These are phyloP conservation scores for Epichloe amarillans DNA, from an alignment of 2,329 filamentous ascomycete species.

Conservation along the genomic window DNA sequence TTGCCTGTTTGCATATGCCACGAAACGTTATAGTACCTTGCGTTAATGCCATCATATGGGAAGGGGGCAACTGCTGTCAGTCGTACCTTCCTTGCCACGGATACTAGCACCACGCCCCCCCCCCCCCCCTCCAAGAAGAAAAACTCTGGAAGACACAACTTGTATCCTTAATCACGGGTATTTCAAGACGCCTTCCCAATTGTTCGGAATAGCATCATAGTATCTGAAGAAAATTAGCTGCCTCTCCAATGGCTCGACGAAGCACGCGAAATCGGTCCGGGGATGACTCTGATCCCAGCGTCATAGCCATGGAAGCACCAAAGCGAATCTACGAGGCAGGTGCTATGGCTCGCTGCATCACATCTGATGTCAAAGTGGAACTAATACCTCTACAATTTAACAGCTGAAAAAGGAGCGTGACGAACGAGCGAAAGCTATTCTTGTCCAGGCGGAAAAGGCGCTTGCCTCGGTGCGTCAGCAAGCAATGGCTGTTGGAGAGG, in stretches of 20 bases:
- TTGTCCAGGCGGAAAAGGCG: slow-evolving; percentile 12
- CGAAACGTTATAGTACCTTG: not conserved
- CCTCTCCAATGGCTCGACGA: slow-evolving; percentile 7
- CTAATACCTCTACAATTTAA: not conserved
- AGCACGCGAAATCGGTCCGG: slow-evolving; percentile 7
- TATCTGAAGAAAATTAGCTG: not conserved
- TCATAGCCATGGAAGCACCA: slow-evolving; percentile 14
- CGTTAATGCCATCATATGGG: not conserved
- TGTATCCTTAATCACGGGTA: no score
- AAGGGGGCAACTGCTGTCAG: not conserved
- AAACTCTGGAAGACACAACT: no score
- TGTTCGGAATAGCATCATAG: not conserved
- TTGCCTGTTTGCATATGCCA: not conserved
- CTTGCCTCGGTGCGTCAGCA: slow-evolving; percentile 14
- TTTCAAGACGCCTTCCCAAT: not conserved
- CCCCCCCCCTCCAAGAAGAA: no score
- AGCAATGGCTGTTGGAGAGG: slow-evolving; percentile 10
- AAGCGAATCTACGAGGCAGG: slow-evolving; percentile 15
- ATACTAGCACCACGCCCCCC: not conserved
- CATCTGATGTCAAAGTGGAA: not conserved
- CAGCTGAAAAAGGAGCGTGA: slow-evolving; percentile 20
- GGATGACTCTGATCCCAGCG: slow-evolving; percentile 13
- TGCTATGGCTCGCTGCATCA: not conserved
- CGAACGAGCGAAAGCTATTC: slow-evolving; percentile 12
- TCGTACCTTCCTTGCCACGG: not conserved